Percentiles rank a stretch among this genome's conserved stretches.
Conservation (phyloP, 2,329 filamentous ascomycete species). For the Aspergillus neoniger region DNA sequence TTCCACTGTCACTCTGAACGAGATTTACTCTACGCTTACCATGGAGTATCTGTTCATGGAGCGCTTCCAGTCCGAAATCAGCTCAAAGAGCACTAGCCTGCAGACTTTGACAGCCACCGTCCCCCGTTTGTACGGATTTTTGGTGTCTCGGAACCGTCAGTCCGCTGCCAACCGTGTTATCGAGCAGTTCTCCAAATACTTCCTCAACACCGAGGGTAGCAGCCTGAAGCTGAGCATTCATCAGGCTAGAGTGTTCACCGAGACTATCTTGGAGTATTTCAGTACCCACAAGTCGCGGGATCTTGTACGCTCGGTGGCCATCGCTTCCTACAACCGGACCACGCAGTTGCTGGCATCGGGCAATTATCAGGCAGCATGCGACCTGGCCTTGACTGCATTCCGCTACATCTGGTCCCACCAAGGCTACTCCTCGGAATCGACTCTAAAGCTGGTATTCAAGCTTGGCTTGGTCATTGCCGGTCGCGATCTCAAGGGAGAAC, state of each 20-base stretch:
- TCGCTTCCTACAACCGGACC: slow-evolving; percentile 34
- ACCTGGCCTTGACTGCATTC: slow-evolving; percentile 38
- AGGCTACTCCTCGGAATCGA: slow-evolving; percentile 29
- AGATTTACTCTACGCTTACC: slow-evolving; percentile 48
- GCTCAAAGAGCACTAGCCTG: slow-evolving; percentile 41
- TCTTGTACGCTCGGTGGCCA: slow-evolving; percentile 41
- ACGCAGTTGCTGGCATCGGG: slow-evolving; percentile 30
- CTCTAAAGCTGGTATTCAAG: slow-evolving; percentile 40
- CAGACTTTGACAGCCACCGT: slow-evolving; percentile 38
- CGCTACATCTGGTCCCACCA: slow-evolving; percentile 37
- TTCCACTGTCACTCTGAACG: slow-evolving; percentile 38
- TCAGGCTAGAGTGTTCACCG: slow-evolving; percentile 34
- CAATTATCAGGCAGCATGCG: slow-evolving; percentile 33
- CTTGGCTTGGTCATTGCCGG: slow-evolving; percentile 38
- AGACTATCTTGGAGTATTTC: slow-evolving; percentile 38
- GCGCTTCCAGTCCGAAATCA: slow-evolving; percentile 40
- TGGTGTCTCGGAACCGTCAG: slow-evolving; percentile 30
- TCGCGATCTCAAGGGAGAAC: slow-evolving; percentile 38
- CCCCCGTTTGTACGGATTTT: slow-evolving; percentile 37
- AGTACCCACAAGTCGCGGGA: slow-evolving; percentile 34
- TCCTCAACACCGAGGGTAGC: slow-evolving; percentile 34
- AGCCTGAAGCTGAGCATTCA: slow-evolving; percentile 22
- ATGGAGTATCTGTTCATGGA: slow-evolving; percentile 47
- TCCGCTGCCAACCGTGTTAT: slow-evolving; percentile 27
- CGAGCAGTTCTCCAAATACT: slow-evolving; percentile 35